Evolutionary conservation across 495 filamentous ascomycete genomes (phyloP).

Genomic region (Annulohypoxylon nitens): DNA sequence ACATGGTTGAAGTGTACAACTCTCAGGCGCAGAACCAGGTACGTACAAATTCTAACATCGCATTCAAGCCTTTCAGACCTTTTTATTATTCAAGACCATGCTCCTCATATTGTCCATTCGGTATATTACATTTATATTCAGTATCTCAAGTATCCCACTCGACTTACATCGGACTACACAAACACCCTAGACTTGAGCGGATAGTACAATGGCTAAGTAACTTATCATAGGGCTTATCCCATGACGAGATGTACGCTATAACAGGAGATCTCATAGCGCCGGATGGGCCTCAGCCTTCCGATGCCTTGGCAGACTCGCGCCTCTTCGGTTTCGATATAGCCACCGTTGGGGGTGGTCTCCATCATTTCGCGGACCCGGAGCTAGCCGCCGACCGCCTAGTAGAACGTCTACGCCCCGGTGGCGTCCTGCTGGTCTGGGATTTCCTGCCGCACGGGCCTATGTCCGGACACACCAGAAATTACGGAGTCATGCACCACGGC

Average conservation of each 20-base stretch:
- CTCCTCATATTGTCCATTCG: neutral
- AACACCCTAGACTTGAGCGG: neutral
- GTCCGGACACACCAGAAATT: constrained; percentile 52
- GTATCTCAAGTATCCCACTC: neutral
- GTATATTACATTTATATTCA: neutral
- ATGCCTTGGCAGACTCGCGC: constrained; percentile 58
- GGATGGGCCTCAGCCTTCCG: constrained; percentile 52
- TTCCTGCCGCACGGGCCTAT: constrained; percentile 64
- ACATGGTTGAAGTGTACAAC: constrained; percentile 74
- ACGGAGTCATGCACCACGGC: constrained; percentile 69
- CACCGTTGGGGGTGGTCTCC: constrained; percentile 74
- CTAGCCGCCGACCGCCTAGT: constrained; percentile 68
- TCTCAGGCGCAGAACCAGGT: constrained; percentile 59
- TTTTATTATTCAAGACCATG: neutral
- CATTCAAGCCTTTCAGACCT: neutral
- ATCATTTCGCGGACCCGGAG: constrained; percentile 76
- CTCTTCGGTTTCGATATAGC: constrained; percentile 74
- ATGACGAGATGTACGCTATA: constrained; percentile 67
- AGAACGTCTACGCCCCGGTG: constrained; percentile 71
- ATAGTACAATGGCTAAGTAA: constrained; percentile 17
- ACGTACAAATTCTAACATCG: constrained; percentile 8
- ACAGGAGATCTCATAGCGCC: constrained; percentile 69
- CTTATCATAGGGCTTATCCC: constrained; percentile 58
- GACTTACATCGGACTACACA: neutral
- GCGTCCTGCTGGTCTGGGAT: constrained; percentile 75